A percentile compares a stretch with the other conserved stretches of the same genome.
These are phyloP conservation scores for Cryptococcus sp. DNA, from an alignment of 1,284 basidiomycete genomes.

Conservation along the genomic window DNA sequence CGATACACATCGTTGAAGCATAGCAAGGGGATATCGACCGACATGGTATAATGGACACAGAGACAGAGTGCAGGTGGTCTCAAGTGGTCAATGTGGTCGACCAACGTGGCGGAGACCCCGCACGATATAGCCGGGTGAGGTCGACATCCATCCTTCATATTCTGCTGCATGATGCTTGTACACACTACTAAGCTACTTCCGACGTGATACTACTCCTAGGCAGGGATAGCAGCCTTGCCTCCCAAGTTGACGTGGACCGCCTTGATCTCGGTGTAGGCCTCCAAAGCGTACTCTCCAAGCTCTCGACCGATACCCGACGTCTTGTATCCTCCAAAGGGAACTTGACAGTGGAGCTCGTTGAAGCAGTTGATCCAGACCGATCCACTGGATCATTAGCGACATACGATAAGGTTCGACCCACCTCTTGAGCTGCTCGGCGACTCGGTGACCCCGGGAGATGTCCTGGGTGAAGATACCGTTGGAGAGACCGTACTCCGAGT, in stretches of 20 bases:
- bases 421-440: conserved; percentile 49
- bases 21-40: conserved; percentile 34
- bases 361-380: conserved; percentile 62
- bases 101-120: neutral
- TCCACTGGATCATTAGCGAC: neutral
- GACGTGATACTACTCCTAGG: too few species aligned
- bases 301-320: conserved; percentile 64
- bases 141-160: neutral
- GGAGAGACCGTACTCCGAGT: conserved; percentile 80
- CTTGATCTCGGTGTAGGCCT: conserved; percentile 79
- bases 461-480: conserved; percentile 78
- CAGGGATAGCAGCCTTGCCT: conserved; percentile 13
- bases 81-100: neutral
- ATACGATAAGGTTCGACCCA: neutral
- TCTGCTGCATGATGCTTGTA: too few species aligned
- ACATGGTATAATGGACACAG: conserved; percentile 7
- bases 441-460: conserved; percentile 65
- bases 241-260: conserved; percentile 66
- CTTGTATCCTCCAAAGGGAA: conserved; percentile 88
- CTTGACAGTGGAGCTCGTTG: conserved; percentile 59
- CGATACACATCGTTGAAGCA: conserved; percentile 52
- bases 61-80: neutral
- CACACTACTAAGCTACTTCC: too few species aligned
- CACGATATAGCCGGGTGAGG: too few species aligned
- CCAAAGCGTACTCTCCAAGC: conserved; percentile 72